phyloP scores from a whole-genome alignment of 2,329 filamentous ascomycete genomes.

The Fusarium luffae region DNA sequence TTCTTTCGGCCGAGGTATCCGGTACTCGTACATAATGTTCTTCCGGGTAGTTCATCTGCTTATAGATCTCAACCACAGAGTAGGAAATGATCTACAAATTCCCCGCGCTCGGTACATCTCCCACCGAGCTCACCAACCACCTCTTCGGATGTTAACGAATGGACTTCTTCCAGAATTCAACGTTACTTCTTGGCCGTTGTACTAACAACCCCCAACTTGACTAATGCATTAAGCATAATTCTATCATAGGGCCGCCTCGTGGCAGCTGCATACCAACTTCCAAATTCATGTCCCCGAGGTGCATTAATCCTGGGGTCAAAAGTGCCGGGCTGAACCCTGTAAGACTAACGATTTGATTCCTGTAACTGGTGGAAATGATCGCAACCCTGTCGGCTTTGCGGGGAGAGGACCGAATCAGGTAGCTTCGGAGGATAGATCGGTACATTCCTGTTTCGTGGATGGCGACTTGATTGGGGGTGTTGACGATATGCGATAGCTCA shows the following conservation, averaged over 20 bases:
- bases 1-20: background rate
- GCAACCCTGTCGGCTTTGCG: constrained; percentile 10
- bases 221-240: background rate
- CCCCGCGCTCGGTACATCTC: constrained; percentile 12
- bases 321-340: constrained; percentile 10
- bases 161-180: background rate
- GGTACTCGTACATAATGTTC: background rate
- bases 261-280: background rate
- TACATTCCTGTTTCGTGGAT: constrained; percentile 12
- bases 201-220: background rate
- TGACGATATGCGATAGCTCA: background rate
- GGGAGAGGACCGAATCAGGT: constrained; percentile 19
- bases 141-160: background rate
- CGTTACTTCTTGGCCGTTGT: background rate
- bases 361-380: constrained; percentile 32
- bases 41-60: background rate
- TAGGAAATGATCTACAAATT: constrained; percentile 10
- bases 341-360: fast-evolving
- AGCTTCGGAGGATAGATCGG: constrained; percentile 24
- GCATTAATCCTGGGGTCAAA: background rate
- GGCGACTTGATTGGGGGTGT: background rate
- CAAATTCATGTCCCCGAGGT: constrained; percentile 8
- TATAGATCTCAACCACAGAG: background rate
- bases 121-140: background rate
- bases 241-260: constrained; percentile 1